Evolutionary conservation across 2,329 filamentous ascomycete species (phyloP).

Genomic region (Hypoxylon sp.): DNA sequence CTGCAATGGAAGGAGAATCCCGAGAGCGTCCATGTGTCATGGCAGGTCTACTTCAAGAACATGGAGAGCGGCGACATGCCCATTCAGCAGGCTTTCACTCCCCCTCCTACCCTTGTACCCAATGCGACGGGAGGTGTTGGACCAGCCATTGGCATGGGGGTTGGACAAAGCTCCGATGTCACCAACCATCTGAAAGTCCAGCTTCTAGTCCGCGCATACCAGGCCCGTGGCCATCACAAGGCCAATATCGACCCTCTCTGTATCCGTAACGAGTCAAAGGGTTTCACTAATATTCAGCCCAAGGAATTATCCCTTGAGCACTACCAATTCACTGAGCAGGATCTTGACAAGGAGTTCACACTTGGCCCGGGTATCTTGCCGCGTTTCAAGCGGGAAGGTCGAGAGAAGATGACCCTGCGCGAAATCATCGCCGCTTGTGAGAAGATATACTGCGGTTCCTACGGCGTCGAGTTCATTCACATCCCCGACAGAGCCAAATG

Average conservation of each 20-base stretch:
- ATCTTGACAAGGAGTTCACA: constrained; percentile 91
- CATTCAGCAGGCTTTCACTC: constrained; percentile 95
- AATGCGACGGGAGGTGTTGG: constrained; percentile 84
- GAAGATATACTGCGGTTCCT: constrained; percentile 96
- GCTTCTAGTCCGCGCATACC: constrained; percentile 95
- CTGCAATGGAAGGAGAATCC: constrained; percentile 96
- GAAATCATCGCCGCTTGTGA: constrained; percentile 96
- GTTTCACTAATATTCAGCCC: constrained; percentile 88
- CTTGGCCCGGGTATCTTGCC: constrained; percentile 96
- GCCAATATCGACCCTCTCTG: constrained; percentile 96
- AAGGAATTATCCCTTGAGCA: constrained; percentile 94
- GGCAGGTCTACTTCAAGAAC: constrained; percentile 99
- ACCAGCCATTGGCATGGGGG: constrained; percentile 75
- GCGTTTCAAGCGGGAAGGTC: constrained; percentile 88
- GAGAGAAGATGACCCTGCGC: constrained; percentile 95
- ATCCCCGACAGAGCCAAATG: constrained; percentile 98
- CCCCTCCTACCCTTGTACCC: constrained; percentile 92
- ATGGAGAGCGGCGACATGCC: constrained; percentile 99
- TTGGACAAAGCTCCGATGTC: constrained; percentile 82
- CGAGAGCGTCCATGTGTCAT: constrained; percentile 94
- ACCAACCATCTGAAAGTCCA: constrained; percentile 99
- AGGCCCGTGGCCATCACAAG: constrained; percentile 98
- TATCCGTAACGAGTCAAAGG: constrained; percentile 87
- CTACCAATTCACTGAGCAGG: constrained; percentile 95
- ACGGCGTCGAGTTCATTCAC: constrained; percentile 98